Conservation (phyloP, 2,329 filamentous ascomycete genomes). For the Nemania serpens region DNA sequence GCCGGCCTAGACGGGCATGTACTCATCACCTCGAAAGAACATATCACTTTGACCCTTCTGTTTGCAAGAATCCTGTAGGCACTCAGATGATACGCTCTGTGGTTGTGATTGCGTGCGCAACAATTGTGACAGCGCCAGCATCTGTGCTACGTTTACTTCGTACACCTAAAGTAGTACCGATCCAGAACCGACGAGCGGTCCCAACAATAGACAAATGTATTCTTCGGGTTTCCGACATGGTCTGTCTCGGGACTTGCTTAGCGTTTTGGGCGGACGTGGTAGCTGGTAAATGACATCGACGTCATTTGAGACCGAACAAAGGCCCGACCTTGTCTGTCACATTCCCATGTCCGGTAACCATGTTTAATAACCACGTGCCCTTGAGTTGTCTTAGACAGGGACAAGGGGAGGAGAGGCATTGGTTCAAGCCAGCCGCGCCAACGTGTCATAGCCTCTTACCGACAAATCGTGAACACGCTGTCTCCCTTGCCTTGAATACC, state of each 20-base stretch:
- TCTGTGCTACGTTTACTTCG: too few relatives aligned
- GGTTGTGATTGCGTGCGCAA: not conserved
- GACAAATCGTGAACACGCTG: not conserved
- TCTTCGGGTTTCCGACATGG: too few relatives aligned
- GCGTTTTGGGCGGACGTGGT: not conserved
- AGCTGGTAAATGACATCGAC: not conserved
- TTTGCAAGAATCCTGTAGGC: too few relatives aligned
- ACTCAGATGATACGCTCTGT: not conserved
- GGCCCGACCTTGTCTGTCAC: too few relatives aligned
- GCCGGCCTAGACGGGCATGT: constrained; percentile 53
- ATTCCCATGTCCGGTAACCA: too few relatives aligned
- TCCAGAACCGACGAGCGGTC: too few relatives aligned
- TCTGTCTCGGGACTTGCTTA: too few relatives aligned
- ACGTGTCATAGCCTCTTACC: not conserved
- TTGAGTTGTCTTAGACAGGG: not conserved
- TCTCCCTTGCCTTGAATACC: not conserved
- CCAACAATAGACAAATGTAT: too few relatives aligned
- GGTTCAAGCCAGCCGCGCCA: not conserved
- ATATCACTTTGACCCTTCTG: constrained; percentile 49
- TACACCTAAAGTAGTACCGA: too few relatives aligned
- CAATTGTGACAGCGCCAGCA: not conserved
- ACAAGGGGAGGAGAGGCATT: too few relatives aligned
- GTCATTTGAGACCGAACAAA: not conserved
- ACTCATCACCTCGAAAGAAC: constrained; percentile 61
- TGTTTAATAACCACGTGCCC: constrained; percentile 12